Base-by-base conservation (phyloP, 805 yeast species). In the Cyberlindnera xylosilytica region DNA sequence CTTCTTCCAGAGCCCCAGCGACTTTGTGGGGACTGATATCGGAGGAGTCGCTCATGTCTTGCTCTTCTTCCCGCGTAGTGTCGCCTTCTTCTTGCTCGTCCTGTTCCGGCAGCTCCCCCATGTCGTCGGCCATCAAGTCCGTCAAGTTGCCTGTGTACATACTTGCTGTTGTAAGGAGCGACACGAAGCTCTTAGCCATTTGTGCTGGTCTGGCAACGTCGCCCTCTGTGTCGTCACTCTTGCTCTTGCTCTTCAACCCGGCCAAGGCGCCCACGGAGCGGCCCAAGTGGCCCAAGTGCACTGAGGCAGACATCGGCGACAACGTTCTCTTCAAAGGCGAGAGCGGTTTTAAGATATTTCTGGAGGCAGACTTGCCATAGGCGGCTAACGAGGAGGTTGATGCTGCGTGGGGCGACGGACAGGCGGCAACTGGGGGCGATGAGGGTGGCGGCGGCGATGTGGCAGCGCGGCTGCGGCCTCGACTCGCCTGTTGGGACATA, bases 121-220 rank as follows among this genome's bases (percentile, higher is more conserved):
- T 32, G 22, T 42, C 45, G 13, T 58, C 51, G 10, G 42, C 52
- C 20, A 36, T 58, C 51, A 58, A 58, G 49, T 36, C 66, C 56
- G 36, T 77, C 70, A 56, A 37, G 34, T 47, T 51, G 10, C 60
- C 60, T 15, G 44, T 50, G 53, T 72, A 75, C 44, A 76, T 69
- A 47, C 79, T 74, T 0, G 83, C 80, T 0, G 83, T 72, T 0
- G 84, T 76, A 42, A 79, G 62, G 39, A 77, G 54, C 0, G 78
- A 74, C 3, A 76, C 79, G 50, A 79, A 70, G 33, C 79, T 74
- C 50, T 69, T 70, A 15, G 79, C 74, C 60, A 73, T 70, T 33
- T 68, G 70, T 12, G 67, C 65, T 1, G 70, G 65, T 20, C 54
- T 57, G 2, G 67, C 70, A 15, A 63, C 58, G 40, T 64, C 66